A percentile compares a stretch with the other conserved stretches of the same genome.
These are phyloP conservation scores for Fusarium cicatricum DNA, from an alignment of 2,329 filamentous ascomycete genomes.

Conservation along the genomic window DNA sequence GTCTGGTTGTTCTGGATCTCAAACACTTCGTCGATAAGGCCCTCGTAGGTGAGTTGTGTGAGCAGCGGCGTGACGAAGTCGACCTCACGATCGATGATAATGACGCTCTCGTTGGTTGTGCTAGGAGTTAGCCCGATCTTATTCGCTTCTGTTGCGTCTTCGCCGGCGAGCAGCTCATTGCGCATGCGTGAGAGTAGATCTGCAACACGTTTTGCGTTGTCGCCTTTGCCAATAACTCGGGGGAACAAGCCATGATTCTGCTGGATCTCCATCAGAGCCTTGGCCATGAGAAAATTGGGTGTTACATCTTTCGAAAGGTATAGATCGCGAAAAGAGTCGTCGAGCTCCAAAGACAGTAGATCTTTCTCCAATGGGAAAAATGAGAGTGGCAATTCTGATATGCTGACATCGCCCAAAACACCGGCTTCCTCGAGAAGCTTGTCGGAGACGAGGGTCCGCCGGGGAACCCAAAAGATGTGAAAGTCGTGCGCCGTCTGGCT, in stretches of 20 bases:
- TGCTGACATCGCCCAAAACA: conserved; percentile 89
- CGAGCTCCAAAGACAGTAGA: conserved; percentile 87
- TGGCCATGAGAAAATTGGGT: conserved; percentile 86
- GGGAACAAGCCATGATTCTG: conserved; percentile 93
- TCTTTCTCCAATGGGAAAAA: conserved; percentile 94
- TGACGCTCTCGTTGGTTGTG: conserved; percentile 85
- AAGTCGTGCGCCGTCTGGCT: conserved; percentile 94
- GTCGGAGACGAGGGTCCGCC: conserved; percentile 90
- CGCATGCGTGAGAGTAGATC: conserved; percentile 91
- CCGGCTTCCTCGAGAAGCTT: conserved; percentile 91
- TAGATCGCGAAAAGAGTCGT: conserved; percentile 85
- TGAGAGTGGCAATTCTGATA: conserved; percentile 85
- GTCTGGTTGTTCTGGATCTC: conserved; percentile 91
- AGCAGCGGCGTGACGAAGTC: conserved; percentile 92
- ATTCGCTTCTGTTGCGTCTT: conserved; percentile 70
- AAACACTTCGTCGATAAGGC: conserved; percentile 92
- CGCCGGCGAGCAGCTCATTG: conserved; percentile 83
- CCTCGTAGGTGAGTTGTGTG: conserved; percentile 96
- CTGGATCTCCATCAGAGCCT: conserved; percentile 93
- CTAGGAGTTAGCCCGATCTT: conserved; percentile 82
- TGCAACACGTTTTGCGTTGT: conserved; percentile 88
- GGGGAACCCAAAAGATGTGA: conserved; percentile 94
- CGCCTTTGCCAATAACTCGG: conserved; percentile 92
- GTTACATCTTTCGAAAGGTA: conserved; percentile 92
- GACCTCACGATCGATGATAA: conserved; percentile 94